Evolutionary conservation across 2,329 filamentous ascomycete species (phyloP).

Genomic region (Alternaria arborescens): DNA sequence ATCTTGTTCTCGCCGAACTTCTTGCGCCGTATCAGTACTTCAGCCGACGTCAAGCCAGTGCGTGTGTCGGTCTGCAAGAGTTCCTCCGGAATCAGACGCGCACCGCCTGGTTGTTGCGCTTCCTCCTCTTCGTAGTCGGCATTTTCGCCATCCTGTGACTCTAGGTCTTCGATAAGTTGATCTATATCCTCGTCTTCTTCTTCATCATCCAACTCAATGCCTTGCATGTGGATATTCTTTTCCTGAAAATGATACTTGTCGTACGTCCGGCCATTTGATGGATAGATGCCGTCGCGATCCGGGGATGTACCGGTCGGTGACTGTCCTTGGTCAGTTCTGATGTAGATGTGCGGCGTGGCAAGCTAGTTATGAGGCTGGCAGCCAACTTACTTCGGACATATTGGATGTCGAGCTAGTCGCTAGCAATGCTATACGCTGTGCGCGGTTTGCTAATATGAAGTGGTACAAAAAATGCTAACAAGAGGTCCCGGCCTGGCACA

Average conservation of each 20-base stretch:
- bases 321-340: constrained; percentile 7
- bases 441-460: background rate
- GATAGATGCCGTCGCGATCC: constrained; percentile 14
- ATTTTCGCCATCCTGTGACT: constrained; percentile 78
- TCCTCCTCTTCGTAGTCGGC: constrained; percentile 71
- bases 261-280: constrained; percentile 12
- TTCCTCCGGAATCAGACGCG: constrained; percentile 73
- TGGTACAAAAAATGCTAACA: background rate
- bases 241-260: constrained; percentile 19
- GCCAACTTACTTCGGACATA: constrained; percentile 16
- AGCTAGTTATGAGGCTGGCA: background rate
- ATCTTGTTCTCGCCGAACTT: constrained; percentile 88
- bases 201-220: constrained; percentile 66
- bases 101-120: constrained; percentile 60
- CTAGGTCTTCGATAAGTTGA: constrained; percentile 84
- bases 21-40: constrained; percentile 70
- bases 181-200: constrained; percentile 87
- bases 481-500: background rate
- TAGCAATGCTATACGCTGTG: background rate
- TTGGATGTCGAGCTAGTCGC: constrained; percentile 3
- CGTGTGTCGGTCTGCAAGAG: constrained; percentile 79
- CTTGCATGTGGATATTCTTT: constrained; percentile 9
- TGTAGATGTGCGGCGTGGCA: background rate
- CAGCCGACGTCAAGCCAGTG: constrained; percentile 74
- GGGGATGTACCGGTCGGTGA: constrained; percentile 12